Evolutionary conservation across 192 early-diverging fungal genomes (phyloP).

Genomic region (Piromyces finnis): DNA sequence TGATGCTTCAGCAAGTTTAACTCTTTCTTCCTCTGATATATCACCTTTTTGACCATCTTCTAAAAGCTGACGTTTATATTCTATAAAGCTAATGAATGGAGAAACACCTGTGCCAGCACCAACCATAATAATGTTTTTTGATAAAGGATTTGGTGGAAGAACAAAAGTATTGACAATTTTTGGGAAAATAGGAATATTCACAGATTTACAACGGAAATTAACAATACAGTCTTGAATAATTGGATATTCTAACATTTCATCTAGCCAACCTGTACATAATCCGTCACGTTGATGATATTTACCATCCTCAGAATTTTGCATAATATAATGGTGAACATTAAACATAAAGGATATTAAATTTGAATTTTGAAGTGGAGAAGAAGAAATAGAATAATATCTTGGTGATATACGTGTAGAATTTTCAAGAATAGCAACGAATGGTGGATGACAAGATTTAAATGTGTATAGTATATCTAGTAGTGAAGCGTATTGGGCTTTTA

Average conservation of each 20-base stretch:
- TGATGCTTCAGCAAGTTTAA: constrained; percentile 8
- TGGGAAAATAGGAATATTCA: not conserved
- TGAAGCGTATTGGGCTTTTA: constrained; percentile 50
- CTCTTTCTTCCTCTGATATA: not conserved
- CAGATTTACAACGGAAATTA: constrained; percentile 2
- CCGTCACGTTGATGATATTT: not conserved
- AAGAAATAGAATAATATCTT: constrained; percentile 74
- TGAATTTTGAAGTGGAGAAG: constrained; percentile 34
- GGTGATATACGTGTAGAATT: constrained; percentile 58
- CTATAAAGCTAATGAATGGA: constrained; percentile 76
- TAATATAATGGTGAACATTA: constrained; percentile 58
- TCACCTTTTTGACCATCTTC: constrained; percentile 4
- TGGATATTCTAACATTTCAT: constrained; percentile 15
- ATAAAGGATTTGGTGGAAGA: constrained; percentile 13
- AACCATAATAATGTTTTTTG: constrained; percentile 47
- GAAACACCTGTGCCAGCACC: constrained; percentile 92
- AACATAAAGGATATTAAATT: constrained; percentile 57
- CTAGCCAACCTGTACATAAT: constrained; percentile 6
- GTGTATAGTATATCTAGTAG: constrained; percentile 61
- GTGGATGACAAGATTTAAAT: constrained; percentile 60
- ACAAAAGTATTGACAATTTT: constrained; percentile 3
- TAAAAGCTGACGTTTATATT: constrained; percentile 32
- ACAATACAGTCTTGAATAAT: constrained; percentile 48
- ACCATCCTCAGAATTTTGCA: not conserved
- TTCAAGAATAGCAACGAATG: constrained; percentile 53